Conservation (phyloP, 164 flowering plant genomes). For the Tetracentron sinense region DNA sequence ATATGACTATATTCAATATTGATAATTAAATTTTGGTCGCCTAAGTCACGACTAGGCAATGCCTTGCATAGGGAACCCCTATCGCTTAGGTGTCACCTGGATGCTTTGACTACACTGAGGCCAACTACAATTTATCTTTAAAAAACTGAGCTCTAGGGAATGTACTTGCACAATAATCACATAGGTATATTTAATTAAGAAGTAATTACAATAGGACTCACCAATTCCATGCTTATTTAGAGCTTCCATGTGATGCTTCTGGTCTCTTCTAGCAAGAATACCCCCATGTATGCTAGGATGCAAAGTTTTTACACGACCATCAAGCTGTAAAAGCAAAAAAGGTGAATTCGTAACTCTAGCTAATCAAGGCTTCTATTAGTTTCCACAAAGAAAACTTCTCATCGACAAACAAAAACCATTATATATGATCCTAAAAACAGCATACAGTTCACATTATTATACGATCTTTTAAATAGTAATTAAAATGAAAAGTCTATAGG, state of each 20-base stretch:
- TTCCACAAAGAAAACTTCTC: not conserved
- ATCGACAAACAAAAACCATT: not conserved
- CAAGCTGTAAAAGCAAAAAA: conserved; percentile 59
- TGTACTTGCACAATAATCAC: too few species aligned
- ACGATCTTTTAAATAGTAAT: not conserved
- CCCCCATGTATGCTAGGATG: conserved; percentile 97
- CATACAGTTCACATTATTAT: not conserved
- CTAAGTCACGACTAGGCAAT: too few species aligned
- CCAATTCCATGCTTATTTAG: conserved; percentile 84
- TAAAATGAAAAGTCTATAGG: too few species aligned
- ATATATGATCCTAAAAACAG: too few species aligned
- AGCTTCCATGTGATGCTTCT: conserved; percentile 83
- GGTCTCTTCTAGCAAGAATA: conserved; percentile 95
- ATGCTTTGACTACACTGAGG: too few species aligned
- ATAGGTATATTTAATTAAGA: too few species aligned
- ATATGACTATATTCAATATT: too few species aligned
- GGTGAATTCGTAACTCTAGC: not conserved
- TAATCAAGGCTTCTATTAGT: not conserved
- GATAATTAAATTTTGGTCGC: too few species aligned
- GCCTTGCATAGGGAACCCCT: too few species aligned
- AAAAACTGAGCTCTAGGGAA: too few species aligned
- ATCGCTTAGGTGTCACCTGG: too few species aligned
- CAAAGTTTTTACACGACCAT: conserved; percentile 97
- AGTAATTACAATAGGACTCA: conserved; percentile 26
- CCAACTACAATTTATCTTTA: too few species aligned